These are phyloP conservation scores for Leucosporidium yakuticum DNA, from an alignment of 768 basidiomycete genomes.

Conservation along the genomic window DNA sequence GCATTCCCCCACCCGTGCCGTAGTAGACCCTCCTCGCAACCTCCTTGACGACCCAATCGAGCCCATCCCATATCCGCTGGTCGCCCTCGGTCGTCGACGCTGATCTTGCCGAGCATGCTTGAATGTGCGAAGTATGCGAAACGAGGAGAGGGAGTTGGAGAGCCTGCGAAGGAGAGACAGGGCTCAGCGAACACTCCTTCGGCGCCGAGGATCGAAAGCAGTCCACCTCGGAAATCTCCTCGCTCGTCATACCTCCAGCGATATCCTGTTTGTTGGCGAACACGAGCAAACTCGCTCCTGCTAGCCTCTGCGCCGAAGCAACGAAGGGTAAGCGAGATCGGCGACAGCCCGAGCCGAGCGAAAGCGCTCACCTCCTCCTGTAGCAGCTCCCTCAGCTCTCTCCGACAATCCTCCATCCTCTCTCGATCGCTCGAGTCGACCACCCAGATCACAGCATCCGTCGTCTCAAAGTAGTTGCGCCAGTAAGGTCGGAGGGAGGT, in stretches of 20 bases:
- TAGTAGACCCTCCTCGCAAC: conserved; percentile 84
- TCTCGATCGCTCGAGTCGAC: conserved; percentile 90
- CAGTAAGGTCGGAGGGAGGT: conserved; percentile 93
- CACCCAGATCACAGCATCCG: conserved; percentile 97
- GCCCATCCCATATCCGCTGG: conserved; percentile 47
- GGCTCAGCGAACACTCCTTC: not conserved
- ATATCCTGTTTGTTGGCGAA: conserved; percentile 98
- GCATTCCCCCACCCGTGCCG: conserved; percentile 41
- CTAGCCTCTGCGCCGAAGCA: conserved; percentile 60
- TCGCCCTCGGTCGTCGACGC: conserved; percentile 3
- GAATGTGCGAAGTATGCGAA: conserved; percentile 25
- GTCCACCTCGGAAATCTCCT: conserved; percentile 75
- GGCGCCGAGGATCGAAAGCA: not conserved
- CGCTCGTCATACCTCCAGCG: conserved; percentile 70
- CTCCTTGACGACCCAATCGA: conserved; percentile 88
- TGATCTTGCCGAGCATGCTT: conserved; percentile 25
- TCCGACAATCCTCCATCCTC: conserved; percentile 81
- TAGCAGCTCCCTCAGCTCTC: conserved; percentile 77
- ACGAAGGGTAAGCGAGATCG: not conserved
- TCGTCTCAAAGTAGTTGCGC: conserved; percentile 98
- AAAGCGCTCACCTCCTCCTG: conserved; percentile 72
- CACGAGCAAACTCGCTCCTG: conserved; percentile 57
- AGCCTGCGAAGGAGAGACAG: conserved; percentile 12
- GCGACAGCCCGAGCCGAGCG: not conserved
- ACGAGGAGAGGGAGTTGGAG: conserved; percentile 8